Evolutionary conservation across 2,329 filamentous ascomycete genomes (phyloP), one percentile per base, ranked within the genome.

Genomic region (Fusarium cyanostomum): DNA sequence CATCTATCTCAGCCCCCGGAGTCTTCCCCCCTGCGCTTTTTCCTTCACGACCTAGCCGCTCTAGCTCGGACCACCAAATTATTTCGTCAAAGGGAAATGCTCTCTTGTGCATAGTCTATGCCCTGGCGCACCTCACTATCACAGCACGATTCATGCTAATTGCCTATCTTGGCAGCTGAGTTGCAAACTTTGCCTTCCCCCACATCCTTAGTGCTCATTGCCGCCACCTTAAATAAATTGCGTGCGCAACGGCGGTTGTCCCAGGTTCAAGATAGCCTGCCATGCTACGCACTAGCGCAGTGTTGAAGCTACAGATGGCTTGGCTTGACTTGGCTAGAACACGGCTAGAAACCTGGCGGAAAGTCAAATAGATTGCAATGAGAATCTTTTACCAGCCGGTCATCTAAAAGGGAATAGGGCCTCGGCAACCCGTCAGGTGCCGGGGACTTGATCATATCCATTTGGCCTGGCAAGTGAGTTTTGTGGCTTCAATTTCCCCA

Each of bases 261-360:
- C 46, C 46, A 50, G 35, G 46, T 4, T 6, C 21, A 21, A 21
- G 15, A 31, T 30, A 30, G 45, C 45, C 28, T 48, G 44, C n/a
- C 33, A 27, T 37, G 31, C 31, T 28, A 37, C 45, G 26, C 43
- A 48, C 45, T 48, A 48, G 24, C 24, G 33, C 37, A 18, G 45
- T 26, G 45, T 37, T 27, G 33, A 26, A 37, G 33, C 45, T 37
- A 10, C 15, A 44, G 45, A 64, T 34, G 16, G 27, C 26, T 30
- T 35, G 35, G 49, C 48, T 37, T 30, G 43, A 26, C 43, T 45
- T 56, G 45, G 43, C 61, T 53, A 64, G 61, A 65, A 65, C 43
- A 45, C 18, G 28, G 46, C 41, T 28, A 65, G 62, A 62, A 64
- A 58, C 52, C 42, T 50, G 43, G 44, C 62, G 56, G 38, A 58